These are phyloP conservation scores for Phytophthora pseudosyringae DNA, from an alignment of 352 stramenopile species.

Conservation along the genomic window DNA sequence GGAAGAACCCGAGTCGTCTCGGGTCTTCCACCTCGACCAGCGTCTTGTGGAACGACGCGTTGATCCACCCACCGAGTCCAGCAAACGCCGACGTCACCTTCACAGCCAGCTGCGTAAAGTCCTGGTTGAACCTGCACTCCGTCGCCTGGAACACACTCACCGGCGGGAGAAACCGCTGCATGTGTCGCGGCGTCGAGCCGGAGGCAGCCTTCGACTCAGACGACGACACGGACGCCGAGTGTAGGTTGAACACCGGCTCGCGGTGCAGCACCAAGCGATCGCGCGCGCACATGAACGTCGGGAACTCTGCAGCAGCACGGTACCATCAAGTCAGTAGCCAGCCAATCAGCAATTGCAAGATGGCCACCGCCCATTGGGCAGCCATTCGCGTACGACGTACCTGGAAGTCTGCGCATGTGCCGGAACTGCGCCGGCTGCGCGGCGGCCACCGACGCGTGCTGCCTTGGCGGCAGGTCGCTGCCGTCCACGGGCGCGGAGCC, in stretches of 20 bases:
- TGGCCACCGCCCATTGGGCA: background rate
- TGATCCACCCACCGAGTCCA: constrained; percentile 73
- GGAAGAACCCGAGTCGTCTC: constrained; percentile 29
- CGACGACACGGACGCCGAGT: constrained; percentile 34
- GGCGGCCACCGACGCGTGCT: constrained; percentile 30
- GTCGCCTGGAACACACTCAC: constrained; percentile 77
- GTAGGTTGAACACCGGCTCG: constrained; percentile 53
- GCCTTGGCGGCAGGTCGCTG: constrained; percentile 38
- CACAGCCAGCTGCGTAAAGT: constrained; percentile 71
- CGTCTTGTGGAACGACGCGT: constrained; percentile 55
- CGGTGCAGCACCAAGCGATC: constrained; percentile 59
- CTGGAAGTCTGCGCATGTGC: constrained; percentile 56
- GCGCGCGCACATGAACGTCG: constrained; percentile 61
- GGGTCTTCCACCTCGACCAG: constrained; percentile 68
- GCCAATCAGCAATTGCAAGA: background rate
- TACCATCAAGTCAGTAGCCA: constrained; percentile 3
- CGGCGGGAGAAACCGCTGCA: constrained; percentile 61
- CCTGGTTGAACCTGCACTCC: constrained; percentile 70
- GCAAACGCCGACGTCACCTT: constrained; percentile 70
- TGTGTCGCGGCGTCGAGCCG: constrained; percentile 24
- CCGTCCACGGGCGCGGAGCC: constrained; percentile 17
- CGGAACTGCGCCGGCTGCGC: constrained; percentile 50
- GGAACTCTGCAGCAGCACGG: constrained; percentile 49
- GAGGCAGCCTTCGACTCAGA: background rate
- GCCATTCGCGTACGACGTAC: constrained; percentile 37